Conservation (phyloP, 345 rosid species). For the Linum lewisii region DNA sequence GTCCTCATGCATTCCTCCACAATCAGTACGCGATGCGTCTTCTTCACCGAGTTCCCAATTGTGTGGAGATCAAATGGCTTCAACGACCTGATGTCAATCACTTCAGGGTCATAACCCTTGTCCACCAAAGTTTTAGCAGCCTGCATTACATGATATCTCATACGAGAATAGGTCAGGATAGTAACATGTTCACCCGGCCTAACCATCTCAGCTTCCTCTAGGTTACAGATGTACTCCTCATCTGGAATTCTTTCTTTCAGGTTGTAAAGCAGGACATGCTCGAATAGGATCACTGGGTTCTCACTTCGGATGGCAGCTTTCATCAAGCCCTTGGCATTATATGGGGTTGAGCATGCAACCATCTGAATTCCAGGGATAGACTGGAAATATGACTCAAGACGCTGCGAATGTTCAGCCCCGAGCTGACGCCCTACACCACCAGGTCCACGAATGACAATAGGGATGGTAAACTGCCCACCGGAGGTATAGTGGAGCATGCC, state of each 20-base stretch:
- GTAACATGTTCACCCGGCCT: conserved; percentile 89
- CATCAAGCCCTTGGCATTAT: conserved; percentile 98
- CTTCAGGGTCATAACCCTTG: conserved; percentile 94
- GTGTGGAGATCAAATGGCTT: conserved; percentile 87
- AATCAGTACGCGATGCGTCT: conserved; percentile 78
- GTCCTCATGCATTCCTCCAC: conserved; percentile 98
- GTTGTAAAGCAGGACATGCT: conserved; percentile 93
- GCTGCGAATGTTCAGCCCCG: conserved; percentile 96
- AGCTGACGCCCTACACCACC: conserved; percentile 98
- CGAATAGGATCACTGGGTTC: conserved; percentile 92
- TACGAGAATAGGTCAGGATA: conserved; percentile 80
- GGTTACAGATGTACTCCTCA: conserved; percentile 74
- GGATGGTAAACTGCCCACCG: conserved; percentile 91
- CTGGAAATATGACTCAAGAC: conserved; percentile 93
- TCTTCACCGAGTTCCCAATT: conserved; percentile 85
- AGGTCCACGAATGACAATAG: conserved; percentile 90
- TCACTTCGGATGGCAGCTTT: conserved; percentile 97
- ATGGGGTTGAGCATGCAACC: conserved; percentile 99
- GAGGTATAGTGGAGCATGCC: conserved; percentile 99
- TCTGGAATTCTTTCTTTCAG: conserved; percentile 94
- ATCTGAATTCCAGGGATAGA: conserved; percentile 98
- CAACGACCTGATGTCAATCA: conserved; percentile 83
- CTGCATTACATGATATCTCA: conserved; percentile 98
- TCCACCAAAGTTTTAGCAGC: conserved; percentile 85
- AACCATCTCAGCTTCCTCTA: conserved; percentile 97